Percentiles rank a stretch among this genome's conserved stretches.
Evolutionary conservation across 192 early-diverging fungal genomes (phyloP).

Genomic region (Phycomyces nitens): DNA sequence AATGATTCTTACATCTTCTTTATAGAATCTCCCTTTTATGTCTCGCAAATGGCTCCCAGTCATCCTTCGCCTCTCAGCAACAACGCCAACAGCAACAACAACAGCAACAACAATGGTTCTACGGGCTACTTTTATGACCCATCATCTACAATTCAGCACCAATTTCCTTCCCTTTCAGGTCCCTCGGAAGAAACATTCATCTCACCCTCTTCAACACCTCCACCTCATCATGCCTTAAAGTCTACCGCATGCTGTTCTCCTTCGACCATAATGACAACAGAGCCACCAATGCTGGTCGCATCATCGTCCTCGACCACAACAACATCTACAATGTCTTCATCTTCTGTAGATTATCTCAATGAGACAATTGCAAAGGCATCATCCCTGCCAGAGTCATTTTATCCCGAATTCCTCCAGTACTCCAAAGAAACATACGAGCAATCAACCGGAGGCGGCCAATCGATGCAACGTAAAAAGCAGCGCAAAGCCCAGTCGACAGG

Average conservation of each 20-base stretch:
- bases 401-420: constrained; percentile 35
- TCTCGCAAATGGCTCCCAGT: constrained; percentile 9
- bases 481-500: constrained; percentile 1
- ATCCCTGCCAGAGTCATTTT: constrained; percentile 32
- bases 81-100: background rate
- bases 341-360: constrained; percentile 29
- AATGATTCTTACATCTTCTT: too few relatives aligned
- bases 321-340: constrained; percentile 23
- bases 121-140: background rate
- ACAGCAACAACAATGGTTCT: background rate
- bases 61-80: constrained; percentile 11
- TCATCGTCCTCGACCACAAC: constrained; percentile 31
- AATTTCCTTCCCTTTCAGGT: constrained; percentile 6
- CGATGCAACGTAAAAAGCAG: constrained; percentile 17
- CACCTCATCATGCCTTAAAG: background rate
- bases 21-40: constrained; percentile 18
- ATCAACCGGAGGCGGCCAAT: constrained; percentile 18
- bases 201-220: constrained; percentile 19
- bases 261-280: constrained; percentile 19
- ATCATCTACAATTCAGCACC: background rate
- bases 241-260: constrained; percentile 1
- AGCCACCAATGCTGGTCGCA: constrained; percentile 22
- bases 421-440: constrained; percentile 35
- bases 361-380: constrained; percentile 34
- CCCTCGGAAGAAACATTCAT: constrained; percentile 11